Percentiles rank a stretch among this genome's conserved stretches.
These are phyloP conservation scores for Aspergillus affinis DNA, from an alignment of 495 filamentous ascomycete species.

Conservation along the genomic window DNA sequence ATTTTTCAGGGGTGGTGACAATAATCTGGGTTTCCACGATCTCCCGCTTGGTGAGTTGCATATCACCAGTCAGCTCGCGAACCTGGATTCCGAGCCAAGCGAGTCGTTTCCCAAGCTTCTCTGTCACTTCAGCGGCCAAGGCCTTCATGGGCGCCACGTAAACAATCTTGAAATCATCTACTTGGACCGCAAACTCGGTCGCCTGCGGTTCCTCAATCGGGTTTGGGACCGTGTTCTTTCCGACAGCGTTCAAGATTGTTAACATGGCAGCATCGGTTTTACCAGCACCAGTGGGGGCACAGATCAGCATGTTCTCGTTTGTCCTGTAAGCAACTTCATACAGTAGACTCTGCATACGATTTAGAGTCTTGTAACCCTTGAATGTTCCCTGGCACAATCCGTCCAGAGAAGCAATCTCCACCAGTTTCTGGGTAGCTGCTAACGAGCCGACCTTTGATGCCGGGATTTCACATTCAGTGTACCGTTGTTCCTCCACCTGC, in stretches of 20 bases:
- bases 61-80: conserved; percentile 93
- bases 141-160: conserved; percentile 99
- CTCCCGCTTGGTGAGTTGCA: conserved; percentile 97
- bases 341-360: conserved; percentile 96
- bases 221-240: conserved; percentile 78
- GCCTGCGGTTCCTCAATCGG: conserved; percentile 72
- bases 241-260: conserved; percentile 83
- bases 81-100: conserved; percentile 88
- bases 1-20: conserved; percentile 98
- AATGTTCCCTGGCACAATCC: conserved; percentile 89
- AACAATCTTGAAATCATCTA: conserved; percentile 94
- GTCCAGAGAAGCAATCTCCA: conserved; percentile 81
- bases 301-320: conserved; percentile 98
- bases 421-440: conserved; percentile 65
- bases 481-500: conserved; percentile 63
- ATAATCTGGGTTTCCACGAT: conserved; percentile 96
- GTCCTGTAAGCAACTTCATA: conserved; percentile 95
- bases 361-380: conserved; percentile 87
- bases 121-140: conserved; percentile 91
- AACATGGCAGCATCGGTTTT: conserved; percentile 99
- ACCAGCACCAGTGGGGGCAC: conserved; percentile 95
- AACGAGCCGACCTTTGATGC: conserved; percentile 77
- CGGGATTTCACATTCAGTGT: conserved; percentile 85
- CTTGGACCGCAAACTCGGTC: conserved; percentile 71
- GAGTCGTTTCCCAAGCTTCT: conserved; percentile 90